Conservation (phyloP, 306 rosid genomes). For the Fragaria ananassa region DNA sequence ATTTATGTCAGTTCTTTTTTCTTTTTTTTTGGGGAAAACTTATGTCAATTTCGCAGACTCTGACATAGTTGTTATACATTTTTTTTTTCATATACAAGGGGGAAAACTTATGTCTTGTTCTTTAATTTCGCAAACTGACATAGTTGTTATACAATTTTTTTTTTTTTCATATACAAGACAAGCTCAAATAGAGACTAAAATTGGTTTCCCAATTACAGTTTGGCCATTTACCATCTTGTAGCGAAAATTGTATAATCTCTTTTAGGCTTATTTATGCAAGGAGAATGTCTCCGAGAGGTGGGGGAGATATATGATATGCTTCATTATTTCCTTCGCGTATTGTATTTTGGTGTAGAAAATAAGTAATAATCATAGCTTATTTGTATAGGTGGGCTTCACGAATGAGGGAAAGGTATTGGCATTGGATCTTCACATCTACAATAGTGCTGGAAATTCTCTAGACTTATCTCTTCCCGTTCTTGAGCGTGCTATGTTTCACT, state of each 20-base stretch:
- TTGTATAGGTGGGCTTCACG: constrained; percentile 80
- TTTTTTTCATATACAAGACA: background rate
- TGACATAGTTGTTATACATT: background rate
- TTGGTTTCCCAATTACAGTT: background rate
- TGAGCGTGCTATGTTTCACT: constrained; percentile 95
- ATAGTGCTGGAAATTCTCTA: constrained; percentile 85
- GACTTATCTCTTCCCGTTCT: constrained; percentile 84
- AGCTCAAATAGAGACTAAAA: background rate
- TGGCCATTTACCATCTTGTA: background rate
- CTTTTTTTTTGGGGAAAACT: background rate
- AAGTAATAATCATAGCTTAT: background rate
- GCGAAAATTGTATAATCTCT: background rate
- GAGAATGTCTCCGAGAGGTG: background rate
- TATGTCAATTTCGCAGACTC: background rate
- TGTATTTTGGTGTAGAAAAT: background rate
- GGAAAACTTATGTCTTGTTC: background rate
- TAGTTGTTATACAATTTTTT: background rate
- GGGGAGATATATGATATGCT: background rate
- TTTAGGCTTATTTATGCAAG: background rate
- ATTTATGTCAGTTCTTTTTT: too few relatives aligned
- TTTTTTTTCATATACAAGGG: background rate
- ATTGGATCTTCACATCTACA: constrained; percentile 81
- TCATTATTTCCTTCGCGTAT: background rate
- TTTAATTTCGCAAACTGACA: background rate
- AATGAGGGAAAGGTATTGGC: constrained; percentile 88